phyloP scores from a whole-genome alignment of 345 rosid genomes.

The Jatropha curcas region DNA sequence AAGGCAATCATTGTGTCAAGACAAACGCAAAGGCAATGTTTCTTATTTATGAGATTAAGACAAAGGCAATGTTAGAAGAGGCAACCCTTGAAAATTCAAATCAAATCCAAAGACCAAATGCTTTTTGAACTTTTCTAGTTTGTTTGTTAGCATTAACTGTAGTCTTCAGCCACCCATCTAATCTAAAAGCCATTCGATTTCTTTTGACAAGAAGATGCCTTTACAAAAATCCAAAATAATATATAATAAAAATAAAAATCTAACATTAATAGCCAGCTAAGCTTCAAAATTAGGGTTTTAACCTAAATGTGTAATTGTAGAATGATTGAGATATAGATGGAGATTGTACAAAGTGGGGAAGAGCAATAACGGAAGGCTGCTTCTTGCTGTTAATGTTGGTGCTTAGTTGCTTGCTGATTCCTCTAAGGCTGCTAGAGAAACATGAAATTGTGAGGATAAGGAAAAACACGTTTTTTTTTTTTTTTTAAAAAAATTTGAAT shows the following conservation, averaged over 20 bases:
- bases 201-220: neutral
- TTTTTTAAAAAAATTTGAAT: no score
- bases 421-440: neutral
- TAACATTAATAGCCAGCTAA: neutral
- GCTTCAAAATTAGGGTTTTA: neutral
- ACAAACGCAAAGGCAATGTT: no score
- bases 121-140: slow-evolving; percentile 2
- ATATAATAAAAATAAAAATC: no score
- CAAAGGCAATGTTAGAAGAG: neutral
- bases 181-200: slow-evolving; percentile 9
- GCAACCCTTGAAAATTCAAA: neutral
- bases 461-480: no score
- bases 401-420: no score
- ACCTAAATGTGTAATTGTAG: neutral
- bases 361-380: neutral
- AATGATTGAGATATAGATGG: neutral
- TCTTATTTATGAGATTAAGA: neutral
- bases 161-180: neutral
- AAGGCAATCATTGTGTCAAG: no score
- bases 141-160: slow-evolving; percentile 19
- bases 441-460: neutral
- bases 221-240: no score
- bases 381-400: neutral
- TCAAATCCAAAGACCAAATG: neutral
- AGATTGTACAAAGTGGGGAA: neutral